Base-by-base conservation (phyloP, 768 basidiomycete species). In the Gloeostereum incarnatum region DNA sequence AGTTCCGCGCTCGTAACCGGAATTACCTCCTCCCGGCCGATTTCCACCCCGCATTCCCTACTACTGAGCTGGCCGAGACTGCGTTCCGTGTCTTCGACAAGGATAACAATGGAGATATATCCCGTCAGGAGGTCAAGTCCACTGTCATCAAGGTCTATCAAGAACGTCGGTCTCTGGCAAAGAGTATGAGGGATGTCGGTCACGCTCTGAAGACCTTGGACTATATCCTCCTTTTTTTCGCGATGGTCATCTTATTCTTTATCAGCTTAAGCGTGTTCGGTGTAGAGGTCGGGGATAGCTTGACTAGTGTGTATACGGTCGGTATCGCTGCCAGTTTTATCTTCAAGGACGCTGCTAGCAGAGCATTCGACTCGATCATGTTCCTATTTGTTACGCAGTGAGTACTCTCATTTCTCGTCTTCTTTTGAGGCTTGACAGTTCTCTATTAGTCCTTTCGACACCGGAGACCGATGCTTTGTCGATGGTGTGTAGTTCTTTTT, bases 351-450 rank as follows among this genome's bases (percentile, higher is more conserved):
- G 58, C 84, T 4, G 80, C 84, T 16, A 75, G 78, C 43, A 69
- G 60, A 38, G 78, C 78, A 13, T 89, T 89, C 49, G 84, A 87
- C 56, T 69, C 83, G 19, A 79, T 87, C 49, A 80, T 86, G 70
- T 83, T 89, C 54, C 55, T 86, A 45, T 87, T 87, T 52, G 83
- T 87, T 27, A 80, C 83, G 2, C 86, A 89, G 83, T 85, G 45
- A 46, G 82, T 63, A 26, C 22, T 21, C 18, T 39, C 24, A 25
- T n/a, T 22, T 33, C n/a, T n/a, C 30, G 14, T 26, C 10, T 31
- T 21, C 7, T 20, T 11, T 38, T n/a, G 39, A 45, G 11, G 36
- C 49, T 14, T 44, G 5, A 32, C 39, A 39, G 18, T 36, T 47
- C 22, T 47, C 25, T 33, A n/a, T 17, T 17, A 85, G 81, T 53